Evolutionary conservation across 2,329 filamentous ascomycete species (phyloP), one percentile per base, ranked within the genome.

Genomic region (Metarhizium guizhouense): DNA sequence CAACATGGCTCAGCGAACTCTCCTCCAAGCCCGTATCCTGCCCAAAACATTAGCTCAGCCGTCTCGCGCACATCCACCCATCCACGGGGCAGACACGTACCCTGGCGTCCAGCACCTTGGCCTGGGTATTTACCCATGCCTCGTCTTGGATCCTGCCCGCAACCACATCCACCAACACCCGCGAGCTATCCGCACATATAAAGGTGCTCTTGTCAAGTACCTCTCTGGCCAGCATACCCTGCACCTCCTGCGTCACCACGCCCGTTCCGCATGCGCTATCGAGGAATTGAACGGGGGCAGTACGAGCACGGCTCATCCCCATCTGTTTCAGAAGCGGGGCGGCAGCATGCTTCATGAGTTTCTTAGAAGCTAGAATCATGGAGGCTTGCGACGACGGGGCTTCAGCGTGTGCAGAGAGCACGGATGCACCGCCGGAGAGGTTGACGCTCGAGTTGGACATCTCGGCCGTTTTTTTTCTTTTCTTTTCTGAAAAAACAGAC

Each of bases 181-280:
- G 25, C 25, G 25, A 25, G 25, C 25, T 25, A 25, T 25, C 25
- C 25, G 25, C 25, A 4, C 25, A 25, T 25, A 25, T 25, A 25
- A 25, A 25, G 25, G 25, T 25, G 25, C 25, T 25, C 25, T 25
- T 25, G 25, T 25, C 25, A 25, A 25, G 25, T 4, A 25, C 25
- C 0, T 25, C 25, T 25, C 25, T 25, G 25, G 25, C 59, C 14
- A 82, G 57, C 3, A 61, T 63, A 10, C 63, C 63, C 55, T 79
- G 73, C 14, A 82, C 61, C 30, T 74, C 64, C 8, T 74, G 72
- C 1, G 74, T 75, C 13, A 81, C 68, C 16, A 79, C 70, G 0
- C 79, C 81, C 4, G 72, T 70, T 0, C 80, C 80, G 55, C 80
- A 83, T 25, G 25, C 25, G 25, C 25, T 25, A 25, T 25, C 25